These are phyloP conservation scores for Aspergillus egyptiacus DNA, from an alignment of 495 filamentous ascomycete species.

Conservation along the genomic window DNA sequence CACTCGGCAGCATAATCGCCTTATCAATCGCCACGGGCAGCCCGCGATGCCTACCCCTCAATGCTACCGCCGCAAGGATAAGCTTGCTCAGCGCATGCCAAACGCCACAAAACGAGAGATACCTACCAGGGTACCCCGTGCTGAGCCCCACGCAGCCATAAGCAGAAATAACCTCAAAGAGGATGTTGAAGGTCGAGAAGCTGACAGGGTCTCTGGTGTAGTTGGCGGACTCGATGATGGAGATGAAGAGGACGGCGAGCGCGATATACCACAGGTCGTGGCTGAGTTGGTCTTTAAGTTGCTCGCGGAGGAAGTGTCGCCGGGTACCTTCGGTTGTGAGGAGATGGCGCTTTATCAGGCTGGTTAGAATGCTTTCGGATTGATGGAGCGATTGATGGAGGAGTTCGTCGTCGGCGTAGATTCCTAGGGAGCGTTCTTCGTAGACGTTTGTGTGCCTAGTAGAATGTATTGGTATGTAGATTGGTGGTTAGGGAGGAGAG, in stretches of 20 bases:
- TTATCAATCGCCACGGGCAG: slow-evolving; percentile 77
- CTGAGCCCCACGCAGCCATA: slow-evolving; percentile 85
- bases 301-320: slow-evolving; percentile 52
- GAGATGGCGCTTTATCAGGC: slow-evolving; percentile 22
- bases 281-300: slow-evolving; percentile 73
- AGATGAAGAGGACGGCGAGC: slow-evolving; percentile 64
- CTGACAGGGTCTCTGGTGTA: slow-evolving; percentile 60
- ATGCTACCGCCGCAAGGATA: slow-evolving; percentile 69
- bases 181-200: slow-evolving; percentile 76
- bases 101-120: slow-evolving; percentile 66
- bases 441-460: slow-evolving; percentile 67
- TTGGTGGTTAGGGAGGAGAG: not conserved
- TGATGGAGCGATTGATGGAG: not conserved
- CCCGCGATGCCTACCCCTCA: slow-evolving; percentile 73
- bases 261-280: slow-evolving; percentile 88
- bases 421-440: slow-evolving; percentile 66
- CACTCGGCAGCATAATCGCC: slow-evolving; percentile 66
- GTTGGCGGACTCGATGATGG: slow-evolving; percentile 63
- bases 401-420: slow-evolving; percentile 47
- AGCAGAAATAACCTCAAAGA: slow-evolving; percentile 77
- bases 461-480: slow-evolving; percentile 1
- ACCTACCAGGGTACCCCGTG: slow-evolving; percentile 60
- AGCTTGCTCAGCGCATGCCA: slow-evolving; percentile 71
- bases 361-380: slow-evolving; percentile 21
- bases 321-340: slow-evolving; percentile 30